A percentile compares a stretch with the other conserved stretches of the same genome.
Conservation (phyloP, 2,329 filamentous ascomycete species). For the Aplosporella prunicola region DNA sequence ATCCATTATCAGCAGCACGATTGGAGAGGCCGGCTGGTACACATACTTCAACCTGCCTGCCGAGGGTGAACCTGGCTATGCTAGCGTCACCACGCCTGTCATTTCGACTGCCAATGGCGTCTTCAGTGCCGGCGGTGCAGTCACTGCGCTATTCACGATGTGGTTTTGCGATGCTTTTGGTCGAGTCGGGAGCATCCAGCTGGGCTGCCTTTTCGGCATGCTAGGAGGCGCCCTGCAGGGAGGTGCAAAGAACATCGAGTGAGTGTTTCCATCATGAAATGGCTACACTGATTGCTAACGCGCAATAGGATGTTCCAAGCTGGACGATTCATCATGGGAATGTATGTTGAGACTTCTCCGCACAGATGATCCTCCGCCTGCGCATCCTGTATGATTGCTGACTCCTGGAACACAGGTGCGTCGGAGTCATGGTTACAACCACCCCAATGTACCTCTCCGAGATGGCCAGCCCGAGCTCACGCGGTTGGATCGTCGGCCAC, state of each 20-base stretch:
- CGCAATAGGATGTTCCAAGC: conserved; percentile 35
- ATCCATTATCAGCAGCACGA: conserved; percentile 43
- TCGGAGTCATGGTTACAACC: conserved; percentile 34
- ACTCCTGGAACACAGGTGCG: no score
- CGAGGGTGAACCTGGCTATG: conserved; percentile 37
- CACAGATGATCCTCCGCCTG: no score
- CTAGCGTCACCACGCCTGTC: conserved; percentile 35
- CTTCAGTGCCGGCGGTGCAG: conserved; percentile 40
- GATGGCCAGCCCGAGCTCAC: conserved; percentile 31
- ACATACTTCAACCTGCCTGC: conserved; percentile 39
- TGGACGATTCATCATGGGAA: conserved; percentile 34
- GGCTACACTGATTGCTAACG: conserved; percentile 7
- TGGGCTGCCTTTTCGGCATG: conserved; percentile 35
- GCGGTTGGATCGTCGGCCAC: conserved; percentile 34
- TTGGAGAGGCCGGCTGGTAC: conserved; percentile 46
- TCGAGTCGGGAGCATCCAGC: conserved; percentile 37
- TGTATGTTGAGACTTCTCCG: conserved; percentile 28
- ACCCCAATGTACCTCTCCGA: conserved; percentile 39
- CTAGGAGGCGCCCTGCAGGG: conserved; percentile 40
- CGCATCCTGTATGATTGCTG: no score
- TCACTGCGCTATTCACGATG: conserved; percentile 41
- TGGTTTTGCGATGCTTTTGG: conserved; percentile 39
- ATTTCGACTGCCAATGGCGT: conserved; percentile 43
- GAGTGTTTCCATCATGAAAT: not conserved
- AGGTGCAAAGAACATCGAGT: conserved; percentile 29